These are phyloP conservation scores for Naganishia sp. DNA, from an alignment of 1,284 basidiomycete genomes.

Conservation along the genomic window DNA sequence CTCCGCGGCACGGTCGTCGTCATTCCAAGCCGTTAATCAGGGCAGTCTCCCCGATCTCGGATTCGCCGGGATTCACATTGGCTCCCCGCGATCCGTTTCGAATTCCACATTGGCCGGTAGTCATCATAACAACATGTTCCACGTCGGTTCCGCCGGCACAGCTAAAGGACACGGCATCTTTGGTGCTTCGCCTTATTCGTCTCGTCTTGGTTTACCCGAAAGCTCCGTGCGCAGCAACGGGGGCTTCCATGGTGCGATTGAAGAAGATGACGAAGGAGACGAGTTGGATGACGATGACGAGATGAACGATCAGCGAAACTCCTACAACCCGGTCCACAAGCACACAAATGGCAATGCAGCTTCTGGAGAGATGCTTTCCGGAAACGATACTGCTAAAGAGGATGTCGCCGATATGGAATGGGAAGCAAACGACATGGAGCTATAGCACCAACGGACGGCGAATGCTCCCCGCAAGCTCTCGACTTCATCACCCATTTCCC, in stretches of 20 bases:
- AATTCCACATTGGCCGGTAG: slow-evolving; percentile 14
- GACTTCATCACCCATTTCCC: background rate
- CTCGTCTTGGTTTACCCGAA: slow-evolving; percentile 31
- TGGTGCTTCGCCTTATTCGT: slow-evolving; percentile 25
- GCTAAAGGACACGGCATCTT: slow-evolving; percentile 16
- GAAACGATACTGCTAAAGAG: background rate
- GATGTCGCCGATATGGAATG: slow-evolving; percentile 32
- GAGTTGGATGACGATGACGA: slow-evolving; percentile 22
- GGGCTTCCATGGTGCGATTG: slow-evolving; percentile 27
- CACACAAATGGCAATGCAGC: background rate
- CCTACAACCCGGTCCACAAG: background rate
- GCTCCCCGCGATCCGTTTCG: slow-evolving; percentile 25
- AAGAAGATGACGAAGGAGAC: slow-evolving; percentile 33
- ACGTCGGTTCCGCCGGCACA: slow-evolving; percentile 17
- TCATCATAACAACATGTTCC: slow-evolving; percentile 18
- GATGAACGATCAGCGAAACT: slow-evolving; percentile 14
- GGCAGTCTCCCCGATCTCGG: slow-evolving; percentile 32
- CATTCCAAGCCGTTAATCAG: background rate
- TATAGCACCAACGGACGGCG: slow-evolving; percentile 5
- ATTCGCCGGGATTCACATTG: slow-evolving; percentile 33
- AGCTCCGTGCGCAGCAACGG: slow-evolving; percentile 32
- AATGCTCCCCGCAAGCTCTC: background rate
- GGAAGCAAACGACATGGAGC: slow-evolving; percentile 34
- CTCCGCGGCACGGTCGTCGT: slow-evolving; percentile 7
- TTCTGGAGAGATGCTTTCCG: slow-evolving; percentile 6